Percentiles rank a stretch among this genome's conserved stretches.
phyloP scores from a whole-genome alignment of 1,284 basidiomycete genomes.

The Sparassis latifolia region DNA sequence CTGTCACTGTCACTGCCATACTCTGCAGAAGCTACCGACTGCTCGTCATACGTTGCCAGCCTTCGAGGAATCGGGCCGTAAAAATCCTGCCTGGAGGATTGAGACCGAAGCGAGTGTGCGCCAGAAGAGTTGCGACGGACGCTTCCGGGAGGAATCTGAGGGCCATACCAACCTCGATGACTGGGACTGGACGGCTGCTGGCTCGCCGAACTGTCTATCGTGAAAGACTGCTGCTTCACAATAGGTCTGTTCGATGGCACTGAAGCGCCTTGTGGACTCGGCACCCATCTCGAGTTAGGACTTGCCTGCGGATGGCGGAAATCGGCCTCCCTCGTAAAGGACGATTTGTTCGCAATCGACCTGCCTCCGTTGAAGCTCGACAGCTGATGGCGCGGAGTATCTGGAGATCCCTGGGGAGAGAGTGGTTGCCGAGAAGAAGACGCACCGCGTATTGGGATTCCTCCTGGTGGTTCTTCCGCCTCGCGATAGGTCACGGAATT shows the following conservation, averaged over 20 bases:
- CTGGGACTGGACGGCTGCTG: neutral
- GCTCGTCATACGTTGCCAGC: conserved; percentile 25
- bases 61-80: conserved; percentile 11
- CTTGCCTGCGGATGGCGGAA: conserved; percentile 11
- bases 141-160: conserved; percentile 9
- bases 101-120: conserved; percentile 21
- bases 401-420: conserved; percentile 19
- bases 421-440: conserved; percentile 12
- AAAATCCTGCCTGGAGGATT: conserved; percentile 18
- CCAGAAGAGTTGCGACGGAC: conserved; percentile 20
- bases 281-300: conserved; percentile 3
- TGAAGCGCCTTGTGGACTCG: conserved; percentile 6
- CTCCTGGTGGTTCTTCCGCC: conserved; percentile 10
- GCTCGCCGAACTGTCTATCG: neutral
- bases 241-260: neutral
- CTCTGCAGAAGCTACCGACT: conserved; percentile 24
- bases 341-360: conserved; percentile 15
- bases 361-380: conserved; percentile 10
- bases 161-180: conserved; percentile 6
- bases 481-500: conserved; percentile 5
- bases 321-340: conserved; percentile 13
- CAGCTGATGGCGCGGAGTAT: conserved; percentile 14
- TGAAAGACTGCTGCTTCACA: conserved; percentile 3
- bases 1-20: conserved; percentile 7
- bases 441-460: conserved; percentile 13